These are phyloP conservation scores for Nakazawaea ernobii DNA, from an alignment of 805 yeast species.

Conservation along the genomic window DNA sequence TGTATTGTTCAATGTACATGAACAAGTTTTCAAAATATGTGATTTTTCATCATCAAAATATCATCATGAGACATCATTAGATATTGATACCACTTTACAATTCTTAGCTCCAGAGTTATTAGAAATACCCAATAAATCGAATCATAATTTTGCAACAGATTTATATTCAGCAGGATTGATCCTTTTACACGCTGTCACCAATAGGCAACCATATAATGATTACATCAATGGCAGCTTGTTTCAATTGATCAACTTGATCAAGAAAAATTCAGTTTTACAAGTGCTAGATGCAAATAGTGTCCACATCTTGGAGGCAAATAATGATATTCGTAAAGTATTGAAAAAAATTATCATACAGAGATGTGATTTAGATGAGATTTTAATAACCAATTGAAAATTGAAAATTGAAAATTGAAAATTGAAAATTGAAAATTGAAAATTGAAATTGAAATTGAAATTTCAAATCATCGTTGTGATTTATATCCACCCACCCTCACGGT, in stretches of 20 bases:
- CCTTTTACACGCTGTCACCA: constrained; percentile 38
- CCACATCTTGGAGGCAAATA: constrained; percentile 18
- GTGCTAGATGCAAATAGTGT: constrained; percentile 21
- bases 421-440: too few relatives aligned
- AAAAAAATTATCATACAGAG: constrained; percentile 24
- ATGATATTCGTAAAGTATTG: constrained; percentile 17
- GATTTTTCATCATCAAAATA: constrained; percentile 40
- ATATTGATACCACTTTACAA: constrained; percentile 29
- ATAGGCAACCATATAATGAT: constrained; percentile 35
- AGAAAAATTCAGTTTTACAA: constrained; percentile 27
- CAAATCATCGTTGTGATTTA: too few relatives aligned
- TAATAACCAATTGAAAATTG: background rate
- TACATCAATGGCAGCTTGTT: constrained; percentile 19
- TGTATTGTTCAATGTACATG: constrained; percentile 24
- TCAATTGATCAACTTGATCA: constrained; percentile 27
- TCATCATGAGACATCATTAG: constrained; percentile 12
- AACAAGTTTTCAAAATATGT: constrained; percentile 30
- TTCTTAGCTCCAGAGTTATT: constrained; percentile 45
- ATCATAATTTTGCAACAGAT: constrained; percentile 34
- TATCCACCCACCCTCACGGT: too few relatives aligned
- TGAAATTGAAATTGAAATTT: too few relatives aligned
- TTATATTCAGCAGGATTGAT: constrained; percentile 41
- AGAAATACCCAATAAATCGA: constrained; percentile 14
- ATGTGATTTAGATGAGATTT: constrained; percentile 18
- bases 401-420: too few relatives aligned